Conservation (phyloP, 139 green algal species). For the Monoraphidium neglectum region DNA sequence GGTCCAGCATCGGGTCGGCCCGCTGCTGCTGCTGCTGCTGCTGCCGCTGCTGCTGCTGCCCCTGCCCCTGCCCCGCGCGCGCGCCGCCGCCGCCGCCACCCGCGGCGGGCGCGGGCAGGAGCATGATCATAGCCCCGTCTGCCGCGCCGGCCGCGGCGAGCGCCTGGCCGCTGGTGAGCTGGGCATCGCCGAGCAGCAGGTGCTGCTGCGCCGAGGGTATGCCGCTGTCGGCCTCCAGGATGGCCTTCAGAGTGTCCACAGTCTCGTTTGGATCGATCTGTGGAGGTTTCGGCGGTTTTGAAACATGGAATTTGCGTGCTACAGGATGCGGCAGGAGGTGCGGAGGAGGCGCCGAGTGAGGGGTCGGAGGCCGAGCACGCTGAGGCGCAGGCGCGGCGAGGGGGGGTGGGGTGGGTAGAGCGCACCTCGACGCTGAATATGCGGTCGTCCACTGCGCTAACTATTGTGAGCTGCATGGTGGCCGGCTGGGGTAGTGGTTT, state of each 20-base stretch:
- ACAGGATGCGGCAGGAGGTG: neutral
- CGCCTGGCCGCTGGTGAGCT: conserved; percentile 44
- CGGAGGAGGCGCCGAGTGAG: neutral
- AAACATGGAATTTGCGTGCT: no score
- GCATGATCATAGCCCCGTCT: conserved; percentile 67
- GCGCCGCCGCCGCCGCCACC: conserved; percentile 1
- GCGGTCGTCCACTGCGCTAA: conserved; percentile 44
- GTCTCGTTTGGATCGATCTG: conserved; percentile 64
- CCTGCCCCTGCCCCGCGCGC: neutral
- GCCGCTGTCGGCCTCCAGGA: conserved; percentile 80
- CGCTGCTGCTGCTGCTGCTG: conserved; percentile 17
- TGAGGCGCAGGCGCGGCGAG: no score
- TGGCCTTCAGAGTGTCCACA: conserved; percentile 71
- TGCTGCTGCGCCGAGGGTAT: conserved; percentile 52
- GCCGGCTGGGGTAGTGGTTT: no score
- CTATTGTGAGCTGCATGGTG: conserved; percentile 60
- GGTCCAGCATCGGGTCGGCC: conserved; percentile 17
- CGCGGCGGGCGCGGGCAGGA: conserved; percentile 30
- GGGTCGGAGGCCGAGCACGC: no score
- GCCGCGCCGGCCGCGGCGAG: conserved; percentile 48
- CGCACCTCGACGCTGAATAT: conserved; percentile 60
- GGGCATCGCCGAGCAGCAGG: conserved; percentile 56
- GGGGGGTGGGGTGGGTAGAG: no score
- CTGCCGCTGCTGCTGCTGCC: conserved; percentile 7
- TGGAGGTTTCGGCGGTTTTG: no score